A percentile compares a stretch with the other conserved stretches of the same genome.
Evolutionary conservation across 1,139 yeast species (phyloP).

Genomic region (Yamadazyma trypodendri): DNA sequence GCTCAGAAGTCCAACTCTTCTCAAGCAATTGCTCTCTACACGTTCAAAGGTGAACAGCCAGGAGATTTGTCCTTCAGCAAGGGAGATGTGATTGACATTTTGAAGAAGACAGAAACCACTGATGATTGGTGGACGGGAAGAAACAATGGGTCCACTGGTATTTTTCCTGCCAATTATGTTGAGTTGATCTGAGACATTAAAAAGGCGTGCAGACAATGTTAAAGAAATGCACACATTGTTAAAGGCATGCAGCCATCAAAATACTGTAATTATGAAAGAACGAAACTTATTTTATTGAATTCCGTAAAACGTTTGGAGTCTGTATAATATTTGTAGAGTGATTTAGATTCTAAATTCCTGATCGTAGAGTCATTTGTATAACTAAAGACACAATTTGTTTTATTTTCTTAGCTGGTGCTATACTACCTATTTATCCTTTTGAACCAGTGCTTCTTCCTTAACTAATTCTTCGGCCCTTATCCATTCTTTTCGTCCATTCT

Average conservation of each 20-base stretch:
- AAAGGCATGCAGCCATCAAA: not conserved
- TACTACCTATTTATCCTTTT: too few species aligned
- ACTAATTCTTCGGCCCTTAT: too few species aligned
- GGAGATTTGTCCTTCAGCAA: conserved; percentile 92
- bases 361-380: not conserved
- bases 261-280: not conserved
- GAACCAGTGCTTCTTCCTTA: too few species aligned
- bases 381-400: not conserved
- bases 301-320: too few species aligned
- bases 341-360: not conserved
- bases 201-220: too few species aligned
- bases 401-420: too few species aligned
- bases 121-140: conserved; percentile 99
- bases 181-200: conserved; percentile 77
- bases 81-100: conserved; percentile 90
- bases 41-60: conserved; percentile 85
- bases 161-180: conserved; percentile 96
- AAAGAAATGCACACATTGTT: too few species aligned
- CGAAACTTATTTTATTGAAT: too few species aligned
- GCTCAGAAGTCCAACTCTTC: conserved; percentile 48
- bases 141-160: conserved; percentile 78
- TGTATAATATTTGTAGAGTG: not conserved
- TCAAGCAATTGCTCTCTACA: conserved; percentile 86
- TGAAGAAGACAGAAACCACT: conserved; percentile 79
- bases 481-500: too few species aligned